A percentile compares a stretch with the other conserved stretches of the same genome.
Evolutionary conservation across 129 eudicot species (phyloP).

Genomic region (Silybum marianum): DNA sequence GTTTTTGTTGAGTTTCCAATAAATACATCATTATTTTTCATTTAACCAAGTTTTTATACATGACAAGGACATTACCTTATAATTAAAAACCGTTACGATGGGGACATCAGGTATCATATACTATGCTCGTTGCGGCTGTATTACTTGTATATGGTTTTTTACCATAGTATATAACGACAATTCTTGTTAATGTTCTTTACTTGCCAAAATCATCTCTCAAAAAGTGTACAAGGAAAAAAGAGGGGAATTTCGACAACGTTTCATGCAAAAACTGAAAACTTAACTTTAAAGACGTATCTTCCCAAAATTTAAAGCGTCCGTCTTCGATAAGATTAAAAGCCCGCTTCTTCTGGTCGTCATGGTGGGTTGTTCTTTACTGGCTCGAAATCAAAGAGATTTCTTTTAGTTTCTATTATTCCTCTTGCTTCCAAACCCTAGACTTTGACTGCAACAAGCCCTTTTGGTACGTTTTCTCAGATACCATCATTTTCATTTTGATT

Average conservation of each 20-base stretch:
- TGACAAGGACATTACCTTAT: not conserved
- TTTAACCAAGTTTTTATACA: no score
- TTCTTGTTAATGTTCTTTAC: not conserved
- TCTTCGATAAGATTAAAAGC: not conserved
- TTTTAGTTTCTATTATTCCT: not conserved
- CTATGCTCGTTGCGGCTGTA: not conserved
- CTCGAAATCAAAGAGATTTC: not conserved
- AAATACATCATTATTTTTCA: no score
- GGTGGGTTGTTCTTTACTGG: not conserved
- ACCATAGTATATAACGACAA: not conserved
- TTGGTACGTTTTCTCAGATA: not conserved
- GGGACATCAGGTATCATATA: not conserved
- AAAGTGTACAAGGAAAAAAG: not conserved
- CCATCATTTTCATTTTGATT: not conserved
- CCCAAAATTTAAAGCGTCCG: not conserved
- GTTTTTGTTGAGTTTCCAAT: no score
- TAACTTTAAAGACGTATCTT: not conserved
- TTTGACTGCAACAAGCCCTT: not conserved
- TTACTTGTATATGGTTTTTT: not conserved
- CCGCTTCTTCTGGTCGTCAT: not conserved
- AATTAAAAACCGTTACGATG: not conserved
- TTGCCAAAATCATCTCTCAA: not conserved
- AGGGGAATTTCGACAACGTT: not conserved
- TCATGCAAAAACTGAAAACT: not conserved
- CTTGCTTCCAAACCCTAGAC: slow-evolving; percentile 1